Percentiles rank a stretch among this genome's conserved stretches.
Conservation (phyloP, 441 rosid genomes). For the Manihot esculenta region DNA sequence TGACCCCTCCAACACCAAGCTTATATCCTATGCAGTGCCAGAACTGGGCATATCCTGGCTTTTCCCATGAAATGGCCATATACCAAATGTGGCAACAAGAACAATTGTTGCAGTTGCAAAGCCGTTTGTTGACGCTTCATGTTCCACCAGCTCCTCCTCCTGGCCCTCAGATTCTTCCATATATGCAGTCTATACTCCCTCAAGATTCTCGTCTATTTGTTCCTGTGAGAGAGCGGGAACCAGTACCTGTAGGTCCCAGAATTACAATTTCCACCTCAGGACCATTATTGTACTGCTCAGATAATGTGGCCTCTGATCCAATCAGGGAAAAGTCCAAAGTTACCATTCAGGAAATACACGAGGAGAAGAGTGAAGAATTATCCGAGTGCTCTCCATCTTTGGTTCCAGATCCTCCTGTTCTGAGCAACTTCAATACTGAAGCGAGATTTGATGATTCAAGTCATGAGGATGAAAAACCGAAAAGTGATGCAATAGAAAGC, state of each 20-base stretch:
- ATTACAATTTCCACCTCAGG: conserved; percentile 33
- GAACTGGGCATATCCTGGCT: conserved; percentile 41
- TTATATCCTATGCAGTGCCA: conserved; percentile 34
- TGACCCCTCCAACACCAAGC: conserved; percentile 33
- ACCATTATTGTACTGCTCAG: conserved; percentile 34
- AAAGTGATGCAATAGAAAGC: conserved; percentile 26
- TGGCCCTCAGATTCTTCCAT: conserved; percentile 44
- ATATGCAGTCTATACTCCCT: conserved; percentile 34
- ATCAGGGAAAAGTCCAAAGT: conserved; percentile 36
- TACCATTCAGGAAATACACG: conserved; percentile 48
- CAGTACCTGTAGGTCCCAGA: conserved; percentile 27
- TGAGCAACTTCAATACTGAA: conserved; percentile 26
- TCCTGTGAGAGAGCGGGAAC: conserved; percentile 37
- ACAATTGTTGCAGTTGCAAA: conserved; percentile 44
- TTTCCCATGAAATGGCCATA: conserved; percentile 43
- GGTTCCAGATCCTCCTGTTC: conserved; percentile 22
- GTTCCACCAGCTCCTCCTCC: conserved; percentile 33
- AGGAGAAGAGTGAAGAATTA: conserved; percentile 45
- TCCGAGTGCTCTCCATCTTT: conserved; percentile 30
- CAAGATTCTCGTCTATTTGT: conserved; percentile 33
- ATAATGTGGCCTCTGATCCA: conserved; percentile 25
- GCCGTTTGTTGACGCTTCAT: conserved; percentile 37
- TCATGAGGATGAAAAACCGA: conserved; percentile 26
- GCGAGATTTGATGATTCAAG: conserved; percentile 21
- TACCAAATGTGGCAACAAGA: conserved; percentile 58